These are phyloP conservation scores for Diaporthe velutina DNA, from an alignment of 2,329 filamentous ascomycete species.

Conservation along the genomic window DNA sequence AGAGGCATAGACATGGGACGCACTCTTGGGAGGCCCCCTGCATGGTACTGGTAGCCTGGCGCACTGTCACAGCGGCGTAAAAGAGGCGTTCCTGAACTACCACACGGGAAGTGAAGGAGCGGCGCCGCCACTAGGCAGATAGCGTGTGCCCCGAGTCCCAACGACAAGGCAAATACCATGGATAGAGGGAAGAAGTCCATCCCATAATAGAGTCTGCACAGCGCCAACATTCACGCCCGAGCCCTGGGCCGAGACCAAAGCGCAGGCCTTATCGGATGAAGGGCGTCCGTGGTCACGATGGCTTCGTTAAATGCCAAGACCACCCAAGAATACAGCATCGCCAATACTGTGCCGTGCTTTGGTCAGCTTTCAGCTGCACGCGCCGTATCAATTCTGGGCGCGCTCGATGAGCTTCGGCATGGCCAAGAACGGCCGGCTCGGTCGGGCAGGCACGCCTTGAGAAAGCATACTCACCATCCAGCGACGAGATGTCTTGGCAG, in stretches of 20 bases:
- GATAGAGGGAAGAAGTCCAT: background rate
- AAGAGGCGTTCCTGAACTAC: conserved; percentile 25
- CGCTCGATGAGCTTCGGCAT: conserved; percentile 3
- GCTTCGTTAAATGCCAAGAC: conserved; percentile 4
- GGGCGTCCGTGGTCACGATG: background rate
- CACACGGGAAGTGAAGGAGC: conserved; percentile 7
- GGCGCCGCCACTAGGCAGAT: conserved; percentile 1
- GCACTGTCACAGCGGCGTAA: background rate
- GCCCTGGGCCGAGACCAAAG: conserved; percentile 19
- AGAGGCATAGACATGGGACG: too few relatives aligned
- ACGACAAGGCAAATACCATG: background rate
- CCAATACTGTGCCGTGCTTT: conserved; percentile 5
- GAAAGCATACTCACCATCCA: background rate
- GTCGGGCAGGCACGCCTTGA: background rate
- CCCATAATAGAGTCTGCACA: conserved; percentile 6
- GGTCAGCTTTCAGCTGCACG: conserved; percentile 11
- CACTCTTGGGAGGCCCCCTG: background rate
- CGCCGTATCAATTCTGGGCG: background rate
- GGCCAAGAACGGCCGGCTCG: background rate
- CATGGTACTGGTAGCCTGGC: background rate
- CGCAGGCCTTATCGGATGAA: conserved; percentile 1
- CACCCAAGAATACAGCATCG: background rate
- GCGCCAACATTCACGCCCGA: background rate
- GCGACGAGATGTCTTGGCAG: background rate
- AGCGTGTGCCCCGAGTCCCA: background rate